These are phyloP conservation scores for Sporisorium exsertum DNA, from an alignment of 1,284 basidiomycete genomes.

Conservation along the genomic window DNA sequence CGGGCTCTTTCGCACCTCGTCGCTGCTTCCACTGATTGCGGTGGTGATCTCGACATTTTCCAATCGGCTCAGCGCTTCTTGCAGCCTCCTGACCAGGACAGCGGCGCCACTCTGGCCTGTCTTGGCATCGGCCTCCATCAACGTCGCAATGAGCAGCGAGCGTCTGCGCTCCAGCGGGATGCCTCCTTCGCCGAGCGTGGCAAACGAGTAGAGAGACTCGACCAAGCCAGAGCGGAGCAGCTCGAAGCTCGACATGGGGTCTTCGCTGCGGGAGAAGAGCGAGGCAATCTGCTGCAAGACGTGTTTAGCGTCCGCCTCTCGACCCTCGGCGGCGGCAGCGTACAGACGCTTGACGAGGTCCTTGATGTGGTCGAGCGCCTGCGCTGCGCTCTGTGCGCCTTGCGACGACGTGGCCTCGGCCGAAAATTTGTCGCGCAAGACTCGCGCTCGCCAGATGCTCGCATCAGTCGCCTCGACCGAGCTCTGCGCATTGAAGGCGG, in stretches of 20 bases:
- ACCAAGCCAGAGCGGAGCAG: conserved; percentile 91
- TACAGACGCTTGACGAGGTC: conserved; percentile 44
- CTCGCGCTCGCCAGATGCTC: conserved; percentile 63
- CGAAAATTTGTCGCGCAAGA: conserved; percentile 55
- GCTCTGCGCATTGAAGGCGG: conserved; percentile 34
- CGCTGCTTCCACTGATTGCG: conserved; percentile 43
- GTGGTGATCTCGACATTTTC: conserved; percentile 64
- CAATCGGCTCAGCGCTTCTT: conserved; percentile 64
- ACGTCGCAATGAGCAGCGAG: conserved; percentile 42
- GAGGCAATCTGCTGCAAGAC: conserved; percentile 80
- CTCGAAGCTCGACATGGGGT: conserved; percentile 93
- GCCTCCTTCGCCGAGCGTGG: conserved; percentile 73
- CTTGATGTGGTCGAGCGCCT: conserved; percentile 59
- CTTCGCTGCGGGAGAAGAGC: conserved; percentile 78
- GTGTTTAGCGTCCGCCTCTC: conserved; percentile 62
- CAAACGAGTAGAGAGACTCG: conserved; percentile 84
- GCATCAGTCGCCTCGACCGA: conserved; percentile 54
- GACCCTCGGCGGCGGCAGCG: conserved; percentile 71
- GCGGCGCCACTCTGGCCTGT: conserved; percentile 38
- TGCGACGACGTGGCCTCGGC: conserved; percentile 49
- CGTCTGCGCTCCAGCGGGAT: conserved; percentile 46
- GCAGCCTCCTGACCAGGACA: conserved; percentile 57
- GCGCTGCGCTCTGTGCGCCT: conserved; percentile 51
- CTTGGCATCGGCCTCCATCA: conserved; percentile 41
- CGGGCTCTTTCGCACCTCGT: conserved; percentile 54